Evolutionary conservation across 2,329 filamentous ascomycete species (phyloP).

Genomic region (Hypoxylon rubiginosum): DNA sequence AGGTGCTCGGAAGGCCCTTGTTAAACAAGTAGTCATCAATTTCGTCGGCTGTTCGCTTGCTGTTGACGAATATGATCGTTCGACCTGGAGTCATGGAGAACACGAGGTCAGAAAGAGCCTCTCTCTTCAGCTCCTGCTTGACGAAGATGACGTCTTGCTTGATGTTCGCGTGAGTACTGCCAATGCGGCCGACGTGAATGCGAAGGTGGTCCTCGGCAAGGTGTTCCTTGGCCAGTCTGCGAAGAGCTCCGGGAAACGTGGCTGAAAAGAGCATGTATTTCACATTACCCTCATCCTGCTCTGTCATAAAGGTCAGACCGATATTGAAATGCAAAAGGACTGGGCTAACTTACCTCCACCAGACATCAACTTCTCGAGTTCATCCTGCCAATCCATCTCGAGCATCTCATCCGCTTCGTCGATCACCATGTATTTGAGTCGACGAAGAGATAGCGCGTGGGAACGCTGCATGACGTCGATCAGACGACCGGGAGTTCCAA

Average conservation of each 20-base stretch:
- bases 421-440: constrained; percentile 85
- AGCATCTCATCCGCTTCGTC: constrained; percentile 98
- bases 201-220: constrained; percentile 81
- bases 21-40: constrained; percentile 92
- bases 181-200: constrained; percentile 88
- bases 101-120: constrained; percentile 79
- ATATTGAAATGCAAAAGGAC: neutral
- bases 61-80: constrained; percentile 92
- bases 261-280: constrained; percentile 91
- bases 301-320: constrained; percentile 60
- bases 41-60: constrained; percentile 81
- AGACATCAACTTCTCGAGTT: constrained; percentile 80
- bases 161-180: constrained; percentile 86
- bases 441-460: constrained; percentile 76
- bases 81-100: constrained; percentile 77
- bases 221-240: constrained; percentile 81
- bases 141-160: constrained; percentile 80
- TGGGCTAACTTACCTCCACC: constrained; percentile 76
- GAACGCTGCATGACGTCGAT: constrained; percentile 84
- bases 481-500: constrained; percentile 89
- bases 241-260: constrained; percentile 87
- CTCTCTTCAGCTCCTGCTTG: constrained; percentile 75
- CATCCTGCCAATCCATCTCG: constrained; percentile 80
- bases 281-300: constrained; percentile 78
- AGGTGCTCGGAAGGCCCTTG: constrained; percentile 81